Evolutionary conservation across 805 yeast species (phyloP), one percentile per base, ranked within the genome.

Genomic region (Candida palmyrensis): DNA sequence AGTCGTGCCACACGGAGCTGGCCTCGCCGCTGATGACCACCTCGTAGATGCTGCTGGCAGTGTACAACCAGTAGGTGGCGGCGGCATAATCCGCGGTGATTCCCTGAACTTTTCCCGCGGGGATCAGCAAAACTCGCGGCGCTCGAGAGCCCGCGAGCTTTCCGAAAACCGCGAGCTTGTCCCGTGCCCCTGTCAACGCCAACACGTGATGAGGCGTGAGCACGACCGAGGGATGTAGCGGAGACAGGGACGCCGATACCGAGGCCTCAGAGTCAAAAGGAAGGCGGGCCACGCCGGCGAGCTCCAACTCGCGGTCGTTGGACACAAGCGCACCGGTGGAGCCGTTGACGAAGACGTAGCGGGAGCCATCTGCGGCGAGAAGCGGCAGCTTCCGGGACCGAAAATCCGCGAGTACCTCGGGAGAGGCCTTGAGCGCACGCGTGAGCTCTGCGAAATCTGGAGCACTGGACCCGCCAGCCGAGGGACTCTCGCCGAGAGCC

Each of bases 31-130:
- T 70, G 9, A 85, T 62, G 7, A 81, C 68, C 5, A 92, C 57
- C 51, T 92, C 98, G 49, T 71, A 83, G 7, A 92, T 75, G 30
- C 66, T 67, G 4, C 58, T 49, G 9, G 61, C 55, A 0, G 92
- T 75, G 45, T 65, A 85, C 3, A 83, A 55, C 98, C 98, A 92
- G 45, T 65, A 83, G 0, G 97, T 84, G 1, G 65, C 49, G 2
- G 47, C 40, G 2, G 27, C 27, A 21, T 46, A 35, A 35, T 65
- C 71, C 5, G 57, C 53, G 1, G 55, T 44, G 2, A 62, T 40
- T 3, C 66, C 68, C 13, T 49, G 11, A 1, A 59, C 35, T 12
- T 33, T 30, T 17, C 29, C 27, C 23, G 38, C 18, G 34, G 47
- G 29, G 6, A 13, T 15, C 18, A 42, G 19, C n/a, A 26, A 27